Evolutionary conservation across 768 basidiomycete genomes (phyloP).

Genomic region (Pleurotus salmoneostramineus): DNA sequence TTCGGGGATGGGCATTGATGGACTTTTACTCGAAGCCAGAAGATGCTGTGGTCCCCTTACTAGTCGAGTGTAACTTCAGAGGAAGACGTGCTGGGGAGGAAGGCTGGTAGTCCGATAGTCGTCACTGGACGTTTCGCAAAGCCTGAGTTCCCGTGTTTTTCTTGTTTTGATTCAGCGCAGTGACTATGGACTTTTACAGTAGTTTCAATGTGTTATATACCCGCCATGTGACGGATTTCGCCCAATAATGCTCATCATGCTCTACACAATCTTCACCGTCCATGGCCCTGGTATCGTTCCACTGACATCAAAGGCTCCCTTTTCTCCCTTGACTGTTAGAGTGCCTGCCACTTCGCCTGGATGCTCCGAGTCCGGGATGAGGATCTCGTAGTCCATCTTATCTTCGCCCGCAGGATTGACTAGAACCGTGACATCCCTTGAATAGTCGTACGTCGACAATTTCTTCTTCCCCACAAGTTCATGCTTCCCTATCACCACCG

Average conservation of each 20-base stretch:
- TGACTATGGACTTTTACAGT: no score
- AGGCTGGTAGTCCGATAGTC: constrained; percentile 26
- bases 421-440: constrained; percentile 15
- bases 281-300: constrained; percentile 4
- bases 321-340: constrained; percentile 10
- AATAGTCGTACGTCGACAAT: constrained; percentile 18
- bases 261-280: constrained; percentile 1
- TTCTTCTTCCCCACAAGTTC: constrained; percentile 11
- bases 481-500: constrained; percentile 17
- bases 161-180: no score
- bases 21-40: constrained; percentile 70
- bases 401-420: constrained; percentile 11
- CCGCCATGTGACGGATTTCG: neutral
- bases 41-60: constrained; percentile 51
- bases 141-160: no score
- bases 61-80: constrained; percentile 71
- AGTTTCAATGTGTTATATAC: no score
- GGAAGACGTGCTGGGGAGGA: constrained; percentile 41
- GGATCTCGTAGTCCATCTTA: constrained; percentile 11
- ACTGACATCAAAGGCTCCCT: neutral
- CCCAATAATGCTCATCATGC: neutral
- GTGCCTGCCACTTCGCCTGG: constrained; percentile 14
- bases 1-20: constrained; percentile 75
- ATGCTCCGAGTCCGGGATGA: constrained; percentile 13
- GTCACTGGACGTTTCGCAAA: neutral